Percentiles rank a stretch among this genome's conserved stretches.
These are phyloP conservation scores for Pseudonitzschia multiseries DNA, from an alignment of 108 stramenopile genomes.

Conservation along the genomic window DNA sequence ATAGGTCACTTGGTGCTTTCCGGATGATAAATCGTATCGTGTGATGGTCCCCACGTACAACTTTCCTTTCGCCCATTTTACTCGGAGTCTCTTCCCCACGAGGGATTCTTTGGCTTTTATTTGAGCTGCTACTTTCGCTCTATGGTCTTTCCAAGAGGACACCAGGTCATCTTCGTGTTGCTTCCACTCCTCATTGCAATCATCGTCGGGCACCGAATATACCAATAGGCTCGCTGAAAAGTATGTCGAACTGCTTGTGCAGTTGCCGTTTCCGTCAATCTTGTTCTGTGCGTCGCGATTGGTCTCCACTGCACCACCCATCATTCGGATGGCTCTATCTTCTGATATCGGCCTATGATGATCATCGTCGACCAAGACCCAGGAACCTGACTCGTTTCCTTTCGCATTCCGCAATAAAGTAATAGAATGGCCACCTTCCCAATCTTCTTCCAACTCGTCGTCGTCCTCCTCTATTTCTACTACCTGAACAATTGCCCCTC, in stretches of 20 bases:
- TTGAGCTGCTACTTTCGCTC: background rate
- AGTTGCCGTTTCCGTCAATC: background rate
- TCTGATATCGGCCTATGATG: constrained; percentile 6
- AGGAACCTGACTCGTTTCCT: constrained; percentile 1
- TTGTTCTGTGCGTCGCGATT: background rate
- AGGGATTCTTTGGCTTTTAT: constrained; percentile 14
- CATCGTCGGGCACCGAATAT: constrained; percentile 3
- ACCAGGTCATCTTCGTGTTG: background rate
- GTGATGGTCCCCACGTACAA: constrained; percentile 45
- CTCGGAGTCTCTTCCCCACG: constrained; percentile 37
- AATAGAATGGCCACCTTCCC: constrained; percentile 38
- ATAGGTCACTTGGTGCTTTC: constrained; percentile 46
- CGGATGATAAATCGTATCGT: constrained; percentile 31
- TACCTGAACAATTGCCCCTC: constrained; percentile 46
- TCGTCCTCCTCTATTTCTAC: constrained; percentile 16
- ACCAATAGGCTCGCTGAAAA: constrained; percentile 14
- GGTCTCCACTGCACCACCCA: constrained; percentile 25
- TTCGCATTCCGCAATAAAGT: constrained; percentile 19
- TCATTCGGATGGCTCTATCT: constrained; percentile 13
- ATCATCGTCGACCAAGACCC: constrained; percentile 47
- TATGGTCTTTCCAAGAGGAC: background rate
- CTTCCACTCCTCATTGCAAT: background rate
- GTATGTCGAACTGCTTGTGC: background rate
- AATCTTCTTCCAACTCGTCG: constrained; percentile 28
- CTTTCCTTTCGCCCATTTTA: constrained; percentile 52